Evolutionary conservation across 495 filamentous ascomycete genomes (phyloP).

Genomic region (Massariosphaeria phaeospora): DNA sequence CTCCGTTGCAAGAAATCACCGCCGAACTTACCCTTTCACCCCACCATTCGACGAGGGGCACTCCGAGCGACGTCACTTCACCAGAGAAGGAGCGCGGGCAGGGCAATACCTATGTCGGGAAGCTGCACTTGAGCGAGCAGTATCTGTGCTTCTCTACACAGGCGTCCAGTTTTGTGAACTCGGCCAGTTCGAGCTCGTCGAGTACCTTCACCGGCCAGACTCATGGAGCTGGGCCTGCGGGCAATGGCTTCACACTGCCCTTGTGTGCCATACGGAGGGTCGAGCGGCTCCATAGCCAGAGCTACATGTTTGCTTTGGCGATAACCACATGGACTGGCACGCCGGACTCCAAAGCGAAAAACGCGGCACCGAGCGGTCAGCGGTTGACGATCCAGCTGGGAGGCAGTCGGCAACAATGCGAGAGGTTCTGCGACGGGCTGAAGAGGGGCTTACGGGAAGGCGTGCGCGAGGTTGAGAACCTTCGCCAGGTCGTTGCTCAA

Average conservation of each 20-base stretch:
- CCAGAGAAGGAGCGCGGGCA: slow-evolving; percentile 57
- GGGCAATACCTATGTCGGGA: slow-evolving; percentile 86
- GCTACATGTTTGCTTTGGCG: slow-evolving; percentile 83
- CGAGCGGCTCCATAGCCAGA: slow-evolving; percentile 85
- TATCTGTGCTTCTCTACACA: slow-evolving; percentile 96
- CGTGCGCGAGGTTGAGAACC: slow-evolving; percentile 77
- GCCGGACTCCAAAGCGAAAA: slow-evolving; percentile 46
- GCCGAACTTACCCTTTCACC: slow-evolving; percentile 85
- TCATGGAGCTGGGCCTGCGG: slow-evolving; percentile 84
- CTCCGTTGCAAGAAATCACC: slow-evolving; percentile 88
- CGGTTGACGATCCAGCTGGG: slow-evolving; percentile 85
- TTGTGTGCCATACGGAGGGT: slow-evolving; percentile 86
- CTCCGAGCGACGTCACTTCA: slow-evolving; percentile 44
- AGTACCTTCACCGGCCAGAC: slow-evolving; percentile 81
- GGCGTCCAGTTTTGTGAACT: slow-evolving; percentile 75
- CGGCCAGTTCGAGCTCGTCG: slow-evolving; percentile 68
- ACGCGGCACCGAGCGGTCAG: slow-evolving; percentile 54
- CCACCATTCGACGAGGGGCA: slow-evolving; percentile 35
- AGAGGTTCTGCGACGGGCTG: slow-evolving; percentile 91
- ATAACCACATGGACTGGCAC: slow-evolving; percentile 95
- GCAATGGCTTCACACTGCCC: slow-evolving; percentile 95
- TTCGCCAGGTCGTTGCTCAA: slow-evolving; percentile 69
- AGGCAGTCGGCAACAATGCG: slow-evolving; percentile 80
- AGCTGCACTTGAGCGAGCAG: slow-evolving; percentile 86
- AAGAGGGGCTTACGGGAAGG: slow-evolving; percentile 81